Conservation (phyloP, 108 stramenopile genomes). For the Nitzschia sp. region DNA sequence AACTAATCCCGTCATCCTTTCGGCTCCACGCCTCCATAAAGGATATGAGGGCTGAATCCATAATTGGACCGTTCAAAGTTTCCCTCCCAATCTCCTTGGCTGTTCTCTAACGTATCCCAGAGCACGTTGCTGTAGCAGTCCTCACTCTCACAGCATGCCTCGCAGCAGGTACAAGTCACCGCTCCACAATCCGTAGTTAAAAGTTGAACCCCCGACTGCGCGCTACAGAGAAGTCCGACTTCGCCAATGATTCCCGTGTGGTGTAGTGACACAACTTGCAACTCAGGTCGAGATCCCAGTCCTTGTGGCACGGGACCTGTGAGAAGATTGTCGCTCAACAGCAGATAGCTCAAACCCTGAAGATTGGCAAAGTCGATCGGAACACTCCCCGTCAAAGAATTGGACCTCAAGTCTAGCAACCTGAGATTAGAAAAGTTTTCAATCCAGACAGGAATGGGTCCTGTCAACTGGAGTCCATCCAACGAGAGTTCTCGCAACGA, state of each 20-base stretch:
- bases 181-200: slow-evolving; percentile 38
- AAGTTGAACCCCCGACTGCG: not conserved
- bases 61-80: slow-evolving; percentile 27
- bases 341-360: slow-evolving; percentile 15
- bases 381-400: slow-evolving; percentile 24
- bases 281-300: not conserved
- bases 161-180: slow-evolving; percentile 24
- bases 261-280: slow-evolving; percentile 33
- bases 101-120: slow-evolving; percentile 18
- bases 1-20: not conserved
- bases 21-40: not conserved
- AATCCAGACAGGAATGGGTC: slow-evolving; percentile 37
- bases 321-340: slow-evolving; percentile 27
- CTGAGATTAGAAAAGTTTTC: slow-evolving; percentile 24
- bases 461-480: slow-evolving; percentile 8
- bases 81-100: slow-evolving; percentile 33
- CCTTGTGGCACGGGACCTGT: slow-evolving; percentile 18
- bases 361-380: slow-evolving; percentile 22
- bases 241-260: slow-evolving; percentile 31
- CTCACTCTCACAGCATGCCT: slow-evolving; percentile 39
- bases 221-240: slow-evolving; percentile 14
- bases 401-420: slow-evolving; percentile 30
- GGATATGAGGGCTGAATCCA: slow-evolving; percentile 30
- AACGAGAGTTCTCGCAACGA: slow-evolving; percentile 37
- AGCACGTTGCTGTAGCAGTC: slow-evolving; percentile 31